These are phyloP conservation scores for Emmonsia crescens DNA, from an alignment of 2,329 filamentous ascomycete genomes.

Conservation along the genomic window DNA sequence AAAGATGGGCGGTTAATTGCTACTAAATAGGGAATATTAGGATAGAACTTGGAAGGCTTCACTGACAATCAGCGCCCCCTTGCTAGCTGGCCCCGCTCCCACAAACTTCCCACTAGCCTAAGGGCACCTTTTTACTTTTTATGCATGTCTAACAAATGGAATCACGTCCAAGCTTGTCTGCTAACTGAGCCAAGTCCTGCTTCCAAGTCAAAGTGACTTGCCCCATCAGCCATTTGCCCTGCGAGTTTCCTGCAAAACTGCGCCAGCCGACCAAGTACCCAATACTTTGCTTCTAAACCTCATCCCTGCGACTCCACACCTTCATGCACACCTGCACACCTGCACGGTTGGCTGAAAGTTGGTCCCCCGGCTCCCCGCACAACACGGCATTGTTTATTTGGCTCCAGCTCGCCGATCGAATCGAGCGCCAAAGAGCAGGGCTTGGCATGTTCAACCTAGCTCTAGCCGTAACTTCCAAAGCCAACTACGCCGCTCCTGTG, in stretches of 20 bases:
- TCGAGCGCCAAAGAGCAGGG: conserved; percentile 10
- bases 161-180: not conserved
- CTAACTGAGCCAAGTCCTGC: not conserved
- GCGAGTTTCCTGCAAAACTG: not conserved
- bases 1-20: conserved; percentile 3
- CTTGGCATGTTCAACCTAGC: conserved; percentile 16
- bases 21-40: conserved; percentile 8
- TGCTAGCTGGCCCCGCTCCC: not conserved
- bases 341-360: conserved; percentile 14
- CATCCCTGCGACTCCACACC: not conserved
- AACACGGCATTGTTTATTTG: not conserved
- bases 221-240: not conserved
- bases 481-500: not conserved
- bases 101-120: too few species aligned
- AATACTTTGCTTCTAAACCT: not conserved
- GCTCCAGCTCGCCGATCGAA: conserved; percentile 11
- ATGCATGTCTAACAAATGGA: not conserved
- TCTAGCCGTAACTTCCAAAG: not conserved
- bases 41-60: too few species aligned
- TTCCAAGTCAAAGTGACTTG: conserved; percentile 1
- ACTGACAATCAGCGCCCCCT: too few species aligned
- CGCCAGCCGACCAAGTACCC: not conserved
- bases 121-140: not conserved
- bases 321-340: conserved; percentile 10
- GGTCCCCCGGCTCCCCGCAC: conserved; percentile 16